phyloP scores from a whole-genome alignment of 106 monocot genomes.

The Dioscorea alata region DNA sequence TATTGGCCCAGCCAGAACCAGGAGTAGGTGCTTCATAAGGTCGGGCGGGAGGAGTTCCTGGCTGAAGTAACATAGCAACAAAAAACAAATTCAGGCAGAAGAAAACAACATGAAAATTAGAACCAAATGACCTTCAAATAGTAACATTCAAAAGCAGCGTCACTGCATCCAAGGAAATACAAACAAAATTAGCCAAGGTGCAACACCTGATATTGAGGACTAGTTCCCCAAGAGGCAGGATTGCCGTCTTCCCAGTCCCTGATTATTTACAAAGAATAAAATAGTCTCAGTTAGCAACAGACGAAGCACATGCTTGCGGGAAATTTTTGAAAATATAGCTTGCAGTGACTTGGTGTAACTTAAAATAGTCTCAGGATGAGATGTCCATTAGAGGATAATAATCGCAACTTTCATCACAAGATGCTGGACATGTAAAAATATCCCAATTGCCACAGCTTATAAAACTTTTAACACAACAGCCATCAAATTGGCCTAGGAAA shows the following conservation, averaged over 20 bases:
- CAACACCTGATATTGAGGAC: conserved; percentile 84
- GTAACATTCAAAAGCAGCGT: too few relatives aligned
- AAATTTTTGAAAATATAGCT: too few relatives aligned
- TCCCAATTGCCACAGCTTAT: too few relatives aligned
- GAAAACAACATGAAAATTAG: neutral
- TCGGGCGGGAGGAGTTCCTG: conserved; percentile 77
- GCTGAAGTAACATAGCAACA: conserved; percentile 32
- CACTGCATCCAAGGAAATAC: too few relatives aligned
- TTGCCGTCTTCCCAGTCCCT: conserved; percentile 99
- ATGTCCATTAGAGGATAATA: too few relatives aligned
- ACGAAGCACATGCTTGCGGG: too few relatives aligned
- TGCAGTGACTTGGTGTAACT: too few relatives aligned
- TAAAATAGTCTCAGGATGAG: too few relatives aligned
- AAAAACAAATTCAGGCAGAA: neutral
- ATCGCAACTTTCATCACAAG: too few relatives aligned
- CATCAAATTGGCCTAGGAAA: too few relatives aligned
- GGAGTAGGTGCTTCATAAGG: conserved; percentile 96
- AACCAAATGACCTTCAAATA: neutral
- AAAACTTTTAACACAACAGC: too few relatives aligned
- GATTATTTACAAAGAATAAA: neutral
- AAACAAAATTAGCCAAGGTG: neutral
- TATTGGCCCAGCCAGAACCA: conserved; percentile 93
- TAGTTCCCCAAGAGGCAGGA: conserved; percentile 85
- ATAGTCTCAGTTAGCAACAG: neutral
- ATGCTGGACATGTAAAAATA: too few relatives aligned